These are phyloP conservation scores for Wickerhamiella occidentalis DNA, from an alignment of 805 yeast genomes.

Conservation along the genomic window DNA sequence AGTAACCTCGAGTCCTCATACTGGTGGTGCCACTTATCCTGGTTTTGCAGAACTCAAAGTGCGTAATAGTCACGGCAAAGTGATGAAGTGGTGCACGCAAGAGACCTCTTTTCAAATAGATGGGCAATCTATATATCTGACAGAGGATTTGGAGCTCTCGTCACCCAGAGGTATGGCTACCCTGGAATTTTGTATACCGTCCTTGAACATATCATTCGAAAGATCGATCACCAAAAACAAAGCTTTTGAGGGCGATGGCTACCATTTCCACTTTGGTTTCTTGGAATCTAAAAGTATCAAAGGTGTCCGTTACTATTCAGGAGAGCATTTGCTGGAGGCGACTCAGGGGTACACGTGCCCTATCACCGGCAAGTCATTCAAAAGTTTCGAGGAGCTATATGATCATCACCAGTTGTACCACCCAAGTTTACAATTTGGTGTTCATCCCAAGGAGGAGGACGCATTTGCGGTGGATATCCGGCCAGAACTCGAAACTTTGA, in stretches of 20 bases:
- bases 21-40: not conserved
- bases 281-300: not conserved
- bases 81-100: not conserved
- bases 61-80: not conserved
- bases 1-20: not conserved
- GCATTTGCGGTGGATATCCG: not conserved
- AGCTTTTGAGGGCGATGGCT: not conserved
- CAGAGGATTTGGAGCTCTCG: not conserved
- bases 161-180: not conserved
- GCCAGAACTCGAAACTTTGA: too few species aligned
- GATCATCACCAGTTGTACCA: not conserved
- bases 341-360: slow-evolving; percentile 1
- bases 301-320: not conserved
- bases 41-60: not conserved
- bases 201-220: not conserved
- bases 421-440: not conserved
- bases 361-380: not conserved
- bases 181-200: not conserved
- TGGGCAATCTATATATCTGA: not conserved
- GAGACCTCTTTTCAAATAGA: not conserved
- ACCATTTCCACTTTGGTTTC: not conserved
- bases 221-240: not conserved
- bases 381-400: not conserved
- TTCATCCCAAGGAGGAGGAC: slow-evolving; percentile 1
- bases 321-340: not conserved